phyloP scores from a whole-genome alignment of 140 eudicot species.

The Stevia rebaudiana region DNA sequence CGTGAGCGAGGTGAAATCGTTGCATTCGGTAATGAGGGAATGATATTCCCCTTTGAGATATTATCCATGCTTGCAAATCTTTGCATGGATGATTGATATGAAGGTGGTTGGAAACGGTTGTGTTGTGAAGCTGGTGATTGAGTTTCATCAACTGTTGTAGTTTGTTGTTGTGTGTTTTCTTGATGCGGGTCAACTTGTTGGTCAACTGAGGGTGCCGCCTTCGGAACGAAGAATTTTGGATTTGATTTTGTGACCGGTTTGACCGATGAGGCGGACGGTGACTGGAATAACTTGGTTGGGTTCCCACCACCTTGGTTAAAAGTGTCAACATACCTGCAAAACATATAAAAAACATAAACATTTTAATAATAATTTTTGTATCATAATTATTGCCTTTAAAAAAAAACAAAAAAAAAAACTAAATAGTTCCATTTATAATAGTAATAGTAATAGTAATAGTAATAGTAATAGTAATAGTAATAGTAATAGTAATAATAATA shows the following conservation, averaged over 20 bases:
- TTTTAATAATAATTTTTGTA: neutral
- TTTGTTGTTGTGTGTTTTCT: constrained; percentile 23
- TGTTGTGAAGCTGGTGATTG: constrained; percentile 30
- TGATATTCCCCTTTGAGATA: constrained; percentile 41
- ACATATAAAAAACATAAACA: neutral
- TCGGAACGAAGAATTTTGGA: constrained; percentile 77
- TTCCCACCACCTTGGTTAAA: constrained; percentile 88
- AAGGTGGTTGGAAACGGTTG: constrained; percentile 35
- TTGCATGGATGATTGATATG: constrained; percentile 50
- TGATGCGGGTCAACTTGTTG: constrained; percentile 22
- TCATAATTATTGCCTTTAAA: neutral
- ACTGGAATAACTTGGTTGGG: constrained; percentile 60
- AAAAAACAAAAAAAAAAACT: no score
- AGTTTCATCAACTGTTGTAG: constrained; percentile 34
- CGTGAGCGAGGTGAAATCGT: constrained; percentile 52
- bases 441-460: no score
- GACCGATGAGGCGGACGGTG: constrained; percentile 52
- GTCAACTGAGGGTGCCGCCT: constrained; percentile 44
- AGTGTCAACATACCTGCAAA: constrained; percentile 86
- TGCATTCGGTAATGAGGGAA: constrained; percentile 16
- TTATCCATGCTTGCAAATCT: constrained; percentile 70
- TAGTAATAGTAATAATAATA: no score
- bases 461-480: no score
- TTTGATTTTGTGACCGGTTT: constrained; percentile 44
- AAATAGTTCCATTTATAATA: no score